Conservation (phyloP, 768 basidiomycete genomes). For the Amanita phalloides region DNA sequence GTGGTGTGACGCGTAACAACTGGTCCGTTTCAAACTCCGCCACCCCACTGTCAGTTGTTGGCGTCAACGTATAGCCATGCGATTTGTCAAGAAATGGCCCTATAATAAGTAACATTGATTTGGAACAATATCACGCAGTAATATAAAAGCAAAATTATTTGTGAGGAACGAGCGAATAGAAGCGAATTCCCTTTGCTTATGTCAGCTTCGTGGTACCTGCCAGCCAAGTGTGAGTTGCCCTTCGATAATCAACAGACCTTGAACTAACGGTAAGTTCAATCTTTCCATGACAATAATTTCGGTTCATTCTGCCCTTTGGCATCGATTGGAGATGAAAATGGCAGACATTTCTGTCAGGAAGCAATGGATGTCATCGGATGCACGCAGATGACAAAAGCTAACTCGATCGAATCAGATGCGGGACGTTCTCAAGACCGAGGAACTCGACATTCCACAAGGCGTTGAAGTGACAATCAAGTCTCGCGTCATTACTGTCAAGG, state of each 20-base stretch:
- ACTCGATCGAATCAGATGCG: constrained; percentile 59
- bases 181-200: constrained; percentile 15
- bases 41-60: background rate
- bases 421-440: constrained; percentile 90
- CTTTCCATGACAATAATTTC: background rate
- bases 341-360: constrained; percentile 9
- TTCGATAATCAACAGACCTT: constrained; percentile 22
- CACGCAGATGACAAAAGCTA: constrained; percentile 23
- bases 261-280: constrained; percentile 29
- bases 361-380: constrained; percentile 23
- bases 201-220: constrained; percentile 15
- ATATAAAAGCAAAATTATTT: background rate
- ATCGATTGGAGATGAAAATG: constrained; percentile 15
- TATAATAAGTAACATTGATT: background rate
- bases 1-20: constrained; percentile 10
- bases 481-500: constrained; percentile 83
- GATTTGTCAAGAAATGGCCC: too few species aligned
- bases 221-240: background rate
- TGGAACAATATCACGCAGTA: background rate
- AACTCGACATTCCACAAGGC: constrained; percentile 78
- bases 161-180: background rate
- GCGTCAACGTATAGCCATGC: background rate
- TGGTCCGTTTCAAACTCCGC: constrained; percentile 22
- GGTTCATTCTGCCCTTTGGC: background rate
- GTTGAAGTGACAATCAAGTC: constrained; percentile 86